Percentiles rank a stretch among this genome's conserved stretches.
These are phyloP conservation scores for Trypanosoma avium DNA, from an alignment of 208 protist species.

Conservation along the genomic window DNA sequence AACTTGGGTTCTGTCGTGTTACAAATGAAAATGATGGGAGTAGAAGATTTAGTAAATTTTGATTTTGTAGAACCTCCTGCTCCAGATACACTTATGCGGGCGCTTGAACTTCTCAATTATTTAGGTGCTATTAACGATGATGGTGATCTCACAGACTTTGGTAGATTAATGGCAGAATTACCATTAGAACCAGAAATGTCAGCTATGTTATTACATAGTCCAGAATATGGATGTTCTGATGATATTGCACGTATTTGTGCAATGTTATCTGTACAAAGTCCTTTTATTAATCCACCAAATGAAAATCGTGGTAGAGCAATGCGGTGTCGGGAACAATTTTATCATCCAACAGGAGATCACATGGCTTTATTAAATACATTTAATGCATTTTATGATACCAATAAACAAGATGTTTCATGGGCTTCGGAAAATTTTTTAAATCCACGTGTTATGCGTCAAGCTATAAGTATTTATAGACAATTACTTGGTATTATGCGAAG, in stretches of 20 bases:
- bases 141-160: conserved; percentile 95
- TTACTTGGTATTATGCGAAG: conserved; percentile 91
- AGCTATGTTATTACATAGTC: conserved; percentile 95
- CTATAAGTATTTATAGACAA: conserved; percentile 95
- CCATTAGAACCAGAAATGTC: conserved; percentile 97
- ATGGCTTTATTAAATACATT: conserved; percentile 95
- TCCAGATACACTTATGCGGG: conserved; percentile 92
- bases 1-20: conserved; percentile 97
- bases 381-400: conserved; percentile 69
- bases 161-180: conserved; percentile 97
- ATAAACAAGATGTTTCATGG: conserved; percentile 85
- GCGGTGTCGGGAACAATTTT: conserved; percentile 94
- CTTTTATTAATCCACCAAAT: conserved; percentile 66
- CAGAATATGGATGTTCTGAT: conserved; percentile 94
- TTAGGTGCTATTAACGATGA: conserved; percentile 98
- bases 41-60: conserved; percentile 97
- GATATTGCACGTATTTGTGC: conserved; percentile 97
- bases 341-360: conserved; percentile 96
- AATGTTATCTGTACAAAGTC: conserved; percentile 94
- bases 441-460: conserved; percentile 91
- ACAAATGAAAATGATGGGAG: conserved; percentile 97
- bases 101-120: conserved; percentile 95
- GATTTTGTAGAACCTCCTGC: conserved; percentile 99
- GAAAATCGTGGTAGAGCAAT: conserved; percentile 77
- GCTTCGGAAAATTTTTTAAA: conserved; percentile 98